A percentile compares a stretch with the other conserved stretches of the same genome.
phyloP scores from a whole-genome alignment of 2,329 filamentous ascomycete species.

The Ceratocystis albifundus region DNA sequence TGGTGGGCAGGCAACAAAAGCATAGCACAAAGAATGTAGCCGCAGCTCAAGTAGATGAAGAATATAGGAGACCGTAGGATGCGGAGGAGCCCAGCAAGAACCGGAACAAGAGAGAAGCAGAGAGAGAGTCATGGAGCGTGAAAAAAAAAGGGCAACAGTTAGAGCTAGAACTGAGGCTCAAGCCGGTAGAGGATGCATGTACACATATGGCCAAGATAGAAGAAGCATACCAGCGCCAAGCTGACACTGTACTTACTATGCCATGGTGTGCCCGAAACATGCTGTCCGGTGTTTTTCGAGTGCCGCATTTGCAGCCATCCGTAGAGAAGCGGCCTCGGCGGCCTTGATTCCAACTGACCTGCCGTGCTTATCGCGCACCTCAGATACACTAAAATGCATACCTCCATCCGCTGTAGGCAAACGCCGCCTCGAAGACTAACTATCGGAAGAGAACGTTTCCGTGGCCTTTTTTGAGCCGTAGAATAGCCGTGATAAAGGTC shows the following conservation, averaged over 20 bases:
- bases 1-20: background rate
- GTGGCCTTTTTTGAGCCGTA: slow-evolving; percentile 14
- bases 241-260: too few species aligned
- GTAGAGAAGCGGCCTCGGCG: too few species aligned
- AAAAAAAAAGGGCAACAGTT: too few species aligned
- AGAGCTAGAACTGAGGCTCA: too few species aligned
- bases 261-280: too few species aligned
- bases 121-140: background rate
- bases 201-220: too few species aligned
- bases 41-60: background rate
- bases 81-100: background rate
- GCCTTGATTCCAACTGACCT: too few species aligned
- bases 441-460: slow-evolving; percentile 20
- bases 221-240: too few species aligned
- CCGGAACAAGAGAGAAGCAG: background rate
- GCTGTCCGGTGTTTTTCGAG: too few species aligned
- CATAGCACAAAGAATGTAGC: background rate
- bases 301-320: too few species aligned
- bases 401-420: background rate
- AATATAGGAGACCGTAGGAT: background rate
- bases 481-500: slow-evolving; percentile 12
- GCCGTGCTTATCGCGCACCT: background rate
- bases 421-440: background rate
- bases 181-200: too few species aligned
- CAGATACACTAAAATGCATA: background rate